These are phyloP conservation scores for Dactylorhiza incarnata DNA, from an alignment of 106 monocot genomes.

Conservation along the genomic window DNA sequence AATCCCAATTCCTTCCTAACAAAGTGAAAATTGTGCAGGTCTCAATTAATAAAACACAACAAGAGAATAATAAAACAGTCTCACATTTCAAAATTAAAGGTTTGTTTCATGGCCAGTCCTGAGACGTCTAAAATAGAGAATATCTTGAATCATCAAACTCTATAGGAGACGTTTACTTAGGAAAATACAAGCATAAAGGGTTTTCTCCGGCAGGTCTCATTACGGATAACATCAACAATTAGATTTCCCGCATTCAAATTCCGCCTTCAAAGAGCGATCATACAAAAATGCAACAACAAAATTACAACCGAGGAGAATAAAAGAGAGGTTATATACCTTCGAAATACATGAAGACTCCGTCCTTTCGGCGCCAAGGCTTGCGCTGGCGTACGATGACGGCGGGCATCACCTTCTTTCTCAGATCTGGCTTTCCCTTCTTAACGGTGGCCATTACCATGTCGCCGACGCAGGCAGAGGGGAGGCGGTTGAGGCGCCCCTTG, in stretches of 20 bases:
- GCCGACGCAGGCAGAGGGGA: constrained; percentile 25
- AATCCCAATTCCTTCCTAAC: no score
- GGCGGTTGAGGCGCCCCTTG: constrained; percentile 22
- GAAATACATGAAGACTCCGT: constrained; percentile 28
- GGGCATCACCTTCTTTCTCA: constrained; percentile 30
- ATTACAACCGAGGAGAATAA: not conserved
- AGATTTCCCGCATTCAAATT: not conserved
- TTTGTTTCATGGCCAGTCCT: constrained; percentile 36
- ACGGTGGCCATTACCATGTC: constrained; percentile 30
- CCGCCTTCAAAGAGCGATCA: not conserved
- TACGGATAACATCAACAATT: no score
- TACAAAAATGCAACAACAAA: not conserved
- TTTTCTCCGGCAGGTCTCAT: constrained; percentile 3
- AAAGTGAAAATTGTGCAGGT: no score
- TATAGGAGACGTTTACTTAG: no score
- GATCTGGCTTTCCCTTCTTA: constrained; percentile 27
- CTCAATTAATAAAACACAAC: no score
- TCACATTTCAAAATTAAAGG: not conserved
- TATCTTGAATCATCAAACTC: not conserved
- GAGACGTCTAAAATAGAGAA: constrained; percentile 7
- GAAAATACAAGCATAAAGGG: constrained; percentile 14
- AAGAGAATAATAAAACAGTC: no score
- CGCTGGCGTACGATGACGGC: constrained; percentile 24
- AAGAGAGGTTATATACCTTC: constrained; percentile 14
- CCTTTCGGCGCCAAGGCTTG: constrained; percentile 28